Percentiles rank a stretch among this genome's conserved stretches.
These are phyloP conservation scores for Blastobotrys arbuscula DNA, from an alignment of 1,139 yeast genomes.

Conservation along the genomic window DNA sequence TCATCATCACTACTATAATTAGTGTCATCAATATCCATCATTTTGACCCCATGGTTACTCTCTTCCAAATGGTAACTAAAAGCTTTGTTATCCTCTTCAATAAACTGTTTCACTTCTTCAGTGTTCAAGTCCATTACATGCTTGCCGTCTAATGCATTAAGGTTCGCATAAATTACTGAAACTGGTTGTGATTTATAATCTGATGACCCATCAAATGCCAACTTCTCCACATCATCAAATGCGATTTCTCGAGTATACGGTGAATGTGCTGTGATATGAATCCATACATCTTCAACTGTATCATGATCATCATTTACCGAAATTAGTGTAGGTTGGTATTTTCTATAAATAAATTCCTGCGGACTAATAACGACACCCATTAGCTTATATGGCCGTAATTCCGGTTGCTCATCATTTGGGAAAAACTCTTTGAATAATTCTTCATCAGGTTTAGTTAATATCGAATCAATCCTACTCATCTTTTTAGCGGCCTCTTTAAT, in stretches of 20 bases:
- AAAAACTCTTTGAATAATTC: conserved; percentile 13
- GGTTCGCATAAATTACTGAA: conserved; percentile 24
- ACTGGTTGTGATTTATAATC: conserved; percentile 25
- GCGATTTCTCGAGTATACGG: conserved; percentile 15
- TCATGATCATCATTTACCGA: conserved; percentile 4
- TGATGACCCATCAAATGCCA: conserved; percentile 24
- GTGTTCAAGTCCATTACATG: conserved; percentile 16
- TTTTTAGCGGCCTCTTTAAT: conserved; percentile 2
- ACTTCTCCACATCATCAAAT: conserved; percentile 20
- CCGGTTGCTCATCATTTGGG: conserved; percentile 17
- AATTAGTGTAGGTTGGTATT: not conserved
- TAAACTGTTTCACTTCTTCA: conserved; percentile 15
- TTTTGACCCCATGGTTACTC: not conserved
- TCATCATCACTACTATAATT: conserved; percentile 9
- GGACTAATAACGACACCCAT: conserved; percentile 30
- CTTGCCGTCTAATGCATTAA: conserved; percentile 20
- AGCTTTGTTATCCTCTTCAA: not conserved
- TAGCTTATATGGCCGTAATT: conserved; percentile 22
- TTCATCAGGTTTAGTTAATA: conserved; percentile 10
- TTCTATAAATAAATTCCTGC: conserved; percentile 24
- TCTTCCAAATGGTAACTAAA: not conserved
- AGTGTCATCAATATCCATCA: not conserved
- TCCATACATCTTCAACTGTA: not conserved
- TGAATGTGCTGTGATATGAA: not conserved
- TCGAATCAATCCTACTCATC: conserved; percentile 2